Conservation (phyloP, 1,139 yeast species). For the Yamadazyma jaroonii region DNA sequence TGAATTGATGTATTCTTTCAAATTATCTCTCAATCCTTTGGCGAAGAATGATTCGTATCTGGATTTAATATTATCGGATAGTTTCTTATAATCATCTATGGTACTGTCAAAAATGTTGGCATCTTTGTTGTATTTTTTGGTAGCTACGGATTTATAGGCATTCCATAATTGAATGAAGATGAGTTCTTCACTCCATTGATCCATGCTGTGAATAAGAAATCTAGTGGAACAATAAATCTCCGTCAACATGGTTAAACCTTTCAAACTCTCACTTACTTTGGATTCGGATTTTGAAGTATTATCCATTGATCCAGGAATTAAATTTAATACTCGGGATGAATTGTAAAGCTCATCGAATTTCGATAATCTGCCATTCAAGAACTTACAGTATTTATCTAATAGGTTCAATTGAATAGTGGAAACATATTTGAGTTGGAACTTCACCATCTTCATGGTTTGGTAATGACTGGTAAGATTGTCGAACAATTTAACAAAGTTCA, state of each 20-base stretch:
- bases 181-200: constrained; percentile 63
- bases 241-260: constrained; percentile 54
- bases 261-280: constrained; percentile 17
- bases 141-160: constrained; percentile 30
- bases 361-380: constrained; percentile 44
- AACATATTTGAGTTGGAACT: constrained; percentile 65
- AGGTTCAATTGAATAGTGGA: constrained; percentile 67
- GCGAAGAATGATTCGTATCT: constrained; percentile 46
- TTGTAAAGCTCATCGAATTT: constrained; percentile 46
- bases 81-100: constrained; percentile 41
- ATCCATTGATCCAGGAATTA: constrained; percentile 35
- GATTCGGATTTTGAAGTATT: constrained; percentile 10
- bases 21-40: constrained; percentile 45
- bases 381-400: constrained; percentile 56
- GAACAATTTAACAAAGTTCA: constrained; percentile 58
- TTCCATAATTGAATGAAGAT: constrained; percentile 64
- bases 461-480: constrained; percentile 68
- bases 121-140: constrained; percentile 17
- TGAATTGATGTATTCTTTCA: constrained; percentile 52
- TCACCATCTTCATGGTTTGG: constrained; percentile 52
- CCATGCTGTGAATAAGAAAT: constrained; percentile 50
- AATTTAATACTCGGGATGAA: constrained; percentile 32
- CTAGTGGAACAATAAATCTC: constrained; percentile 61
- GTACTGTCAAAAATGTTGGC: constrained; percentile 57
- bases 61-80: constrained; percentile 36